A percentile compares a stretch with the other conserved stretches of the same genome.
phyloP scores from a whole-genome alignment of 2,329 filamentous ascomycete genomes.

The Penicillium sp. region DNA sequence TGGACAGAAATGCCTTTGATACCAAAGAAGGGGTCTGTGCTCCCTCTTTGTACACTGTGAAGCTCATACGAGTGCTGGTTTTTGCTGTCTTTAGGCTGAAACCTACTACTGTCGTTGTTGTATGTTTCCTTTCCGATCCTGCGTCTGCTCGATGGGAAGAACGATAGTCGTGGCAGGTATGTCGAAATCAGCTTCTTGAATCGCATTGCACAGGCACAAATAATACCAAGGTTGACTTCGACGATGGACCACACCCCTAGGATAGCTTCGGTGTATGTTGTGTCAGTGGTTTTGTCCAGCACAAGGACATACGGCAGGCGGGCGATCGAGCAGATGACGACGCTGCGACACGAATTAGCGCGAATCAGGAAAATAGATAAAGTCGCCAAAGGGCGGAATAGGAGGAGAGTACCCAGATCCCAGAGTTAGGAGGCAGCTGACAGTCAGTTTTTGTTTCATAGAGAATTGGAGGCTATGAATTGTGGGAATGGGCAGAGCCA shows the following conservation, averaged over 20 bases:
- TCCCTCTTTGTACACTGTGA: not conserved
- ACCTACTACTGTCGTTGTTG: not conserved
- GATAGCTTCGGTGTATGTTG: slow-evolving; percentile 11
- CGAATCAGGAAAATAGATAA: not conserved
- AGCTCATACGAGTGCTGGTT: not conserved
- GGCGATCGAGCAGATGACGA: slow-evolving; percentile 14
- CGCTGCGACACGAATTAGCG: not conserved
- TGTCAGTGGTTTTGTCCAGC: slow-evolving; percentile 5
- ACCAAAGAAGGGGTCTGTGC: not conserved
- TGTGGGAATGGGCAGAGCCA: slow-evolving; percentile 4
- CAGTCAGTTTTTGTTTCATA: slow-evolving; percentile 9
- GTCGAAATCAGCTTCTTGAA: slow-evolving; percentile 11
- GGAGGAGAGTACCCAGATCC: not conserved
- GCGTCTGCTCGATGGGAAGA: slow-evolving; percentile 4
- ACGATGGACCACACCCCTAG: slow-evolving; percentile 14
- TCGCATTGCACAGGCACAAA: slow-evolving; percentile 18
- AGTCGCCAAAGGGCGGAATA: not conserved
- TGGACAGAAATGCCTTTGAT: not conserved
- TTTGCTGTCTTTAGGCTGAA: not conserved
- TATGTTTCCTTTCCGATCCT: not conserved
- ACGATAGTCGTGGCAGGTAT: slow-evolving; percentile 4
- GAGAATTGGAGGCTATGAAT: slow-evolving; percentile 9
- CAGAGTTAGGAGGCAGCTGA: slow-evolving; percentile 9
- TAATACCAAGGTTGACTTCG: slow-evolving; percentile 19
- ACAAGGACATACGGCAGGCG: slow-evolving; percentile 13